Conservation (phyloP, 768 basidiomycete species). For the Boletus barrowsii region DNA sequence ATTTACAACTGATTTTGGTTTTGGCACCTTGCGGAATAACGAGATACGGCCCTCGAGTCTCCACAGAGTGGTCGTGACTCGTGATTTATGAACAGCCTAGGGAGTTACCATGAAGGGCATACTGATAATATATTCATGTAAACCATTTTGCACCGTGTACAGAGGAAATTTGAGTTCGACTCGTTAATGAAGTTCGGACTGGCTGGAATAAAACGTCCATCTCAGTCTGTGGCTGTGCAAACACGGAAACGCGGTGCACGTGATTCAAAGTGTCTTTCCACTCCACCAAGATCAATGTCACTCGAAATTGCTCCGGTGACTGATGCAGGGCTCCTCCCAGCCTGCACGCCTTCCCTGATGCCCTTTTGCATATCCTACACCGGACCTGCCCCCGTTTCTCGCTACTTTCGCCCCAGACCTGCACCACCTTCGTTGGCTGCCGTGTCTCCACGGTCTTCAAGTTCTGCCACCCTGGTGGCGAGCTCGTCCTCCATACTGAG, state of each 20-base stretch:
- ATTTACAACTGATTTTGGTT: constrained; percentile 8
- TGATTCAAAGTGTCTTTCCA: not conserved
- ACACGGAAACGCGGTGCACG: not conserved
- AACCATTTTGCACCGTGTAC: too few species aligned
- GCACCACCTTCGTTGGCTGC: constrained; percentile 19
- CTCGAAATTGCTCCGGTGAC: constrained; percentile 21
- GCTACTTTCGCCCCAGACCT: constrained; percentile 61
- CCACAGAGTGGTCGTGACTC: not conserved
- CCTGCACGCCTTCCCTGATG: constrained; percentile 70
- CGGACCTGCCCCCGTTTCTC: constrained; percentile 70
- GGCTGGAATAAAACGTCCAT: too few species aligned
- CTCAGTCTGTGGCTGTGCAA: constrained; percentile 17
- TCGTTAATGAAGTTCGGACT: too few species aligned
- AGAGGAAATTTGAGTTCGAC: too few species aligned
- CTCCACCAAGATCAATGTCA: not conserved
- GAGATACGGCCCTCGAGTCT: not conserved
- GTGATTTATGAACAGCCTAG: not conserved
- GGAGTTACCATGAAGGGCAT: not conserved
- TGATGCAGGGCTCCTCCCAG: constrained; percentile 21
- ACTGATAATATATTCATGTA: not conserved
- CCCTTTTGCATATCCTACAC: constrained; percentile 75
- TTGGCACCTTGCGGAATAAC: not conserved
- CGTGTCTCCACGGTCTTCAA: constrained; percentile 8
- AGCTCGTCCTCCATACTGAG: constrained; percentile 4
- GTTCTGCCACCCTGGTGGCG: constrained; percentile 12